phyloP scores from a whole-genome alignment of 2,329 filamentous ascomycete genomes.

The Rhynchosporium agropyri region DNA sequence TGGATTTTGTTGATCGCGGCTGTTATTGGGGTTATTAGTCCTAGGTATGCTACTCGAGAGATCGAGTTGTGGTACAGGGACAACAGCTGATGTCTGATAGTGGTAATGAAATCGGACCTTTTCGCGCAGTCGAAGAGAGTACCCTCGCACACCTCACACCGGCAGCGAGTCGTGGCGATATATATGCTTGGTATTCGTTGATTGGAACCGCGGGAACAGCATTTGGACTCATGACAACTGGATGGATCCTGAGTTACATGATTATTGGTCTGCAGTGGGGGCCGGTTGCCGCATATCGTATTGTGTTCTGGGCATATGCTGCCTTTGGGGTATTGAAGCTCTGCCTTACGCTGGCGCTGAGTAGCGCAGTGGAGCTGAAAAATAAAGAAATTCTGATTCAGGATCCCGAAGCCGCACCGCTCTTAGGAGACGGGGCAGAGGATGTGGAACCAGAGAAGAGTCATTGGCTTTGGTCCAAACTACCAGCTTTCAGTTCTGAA shows the following conservation, averaged over 20 bases:
- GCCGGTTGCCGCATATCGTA: slow-evolving; percentile 52
- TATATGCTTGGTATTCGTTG: slow-evolving; percentile 65
- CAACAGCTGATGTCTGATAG: slow-evolving; percentile 40
- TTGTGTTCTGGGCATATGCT: slow-evolving; percentile 61
- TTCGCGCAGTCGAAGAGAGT: slow-evolving; percentile 64
- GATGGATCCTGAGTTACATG: slow-evolving; percentile 60
- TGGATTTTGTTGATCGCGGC: slow-evolving; percentile 61
- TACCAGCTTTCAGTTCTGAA: slow-evolving; percentile 60
- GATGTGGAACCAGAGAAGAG: slow-evolving; percentile 33
- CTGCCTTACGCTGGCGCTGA: slow-evolving; percentile 53
- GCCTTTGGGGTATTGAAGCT: slow-evolving; percentile 60
- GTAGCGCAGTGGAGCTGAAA: slow-evolving; percentile 45
- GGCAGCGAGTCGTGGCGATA: slow-evolving; percentile 51
- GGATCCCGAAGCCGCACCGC: slow-evolving; percentile 38
- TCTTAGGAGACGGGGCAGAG: slow-evolving; percentile 34
- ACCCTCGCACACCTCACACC: slow-evolving; percentile 59
- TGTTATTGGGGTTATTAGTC: slow-evolving; percentile 64
- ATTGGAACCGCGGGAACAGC: slow-evolving; percentile 62
- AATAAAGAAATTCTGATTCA: slow-evolving; percentile 41
- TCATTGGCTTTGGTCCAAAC: slow-evolving; percentile 41
- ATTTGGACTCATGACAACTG: slow-evolving; percentile 59
- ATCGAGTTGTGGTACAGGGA: neutral
- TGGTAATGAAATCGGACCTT: slow-evolving; percentile 66
- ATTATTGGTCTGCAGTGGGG: slow-evolving; percentile 48
- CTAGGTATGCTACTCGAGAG: slow-evolving; percentile 44